These are phyloP conservation scores for Salvia splendens DNA, from an alignment of 257 asterid genomes.

Conservation along the genomic window DNA sequence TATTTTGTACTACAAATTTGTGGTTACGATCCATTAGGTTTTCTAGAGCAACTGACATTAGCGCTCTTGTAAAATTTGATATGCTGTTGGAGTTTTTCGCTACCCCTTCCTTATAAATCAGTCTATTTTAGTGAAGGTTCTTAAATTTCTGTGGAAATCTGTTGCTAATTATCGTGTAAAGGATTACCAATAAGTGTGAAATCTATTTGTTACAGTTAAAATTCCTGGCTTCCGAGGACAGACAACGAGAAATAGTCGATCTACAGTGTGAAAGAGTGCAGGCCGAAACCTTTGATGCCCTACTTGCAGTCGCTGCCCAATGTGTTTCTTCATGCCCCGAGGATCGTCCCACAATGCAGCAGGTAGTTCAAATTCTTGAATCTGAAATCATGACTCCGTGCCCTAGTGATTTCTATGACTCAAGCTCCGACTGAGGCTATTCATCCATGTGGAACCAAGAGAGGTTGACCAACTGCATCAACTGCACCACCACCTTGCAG, in stretches of 20 bases:
- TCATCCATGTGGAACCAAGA: constrained; percentile 21
- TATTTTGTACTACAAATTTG: not conserved
- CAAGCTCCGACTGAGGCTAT: constrained; percentile 61
- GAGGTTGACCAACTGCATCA: constrained; percentile 20
- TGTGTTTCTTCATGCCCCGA: constrained; percentile 82
- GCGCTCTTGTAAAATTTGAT: not conserved
- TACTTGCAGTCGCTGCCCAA: constrained; percentile 70
- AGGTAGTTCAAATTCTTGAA: constrained; percentile 86
- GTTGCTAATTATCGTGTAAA: not conserved
- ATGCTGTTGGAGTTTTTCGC: not conserved
- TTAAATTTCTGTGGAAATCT: not conserved
- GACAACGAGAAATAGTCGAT: constrained; percentile 81
- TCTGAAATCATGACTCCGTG: constrained; percentile 90
- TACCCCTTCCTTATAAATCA: not conserved
- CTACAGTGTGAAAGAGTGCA: constrained; percentile 76
- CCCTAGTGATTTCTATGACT: constrained; percentile 93
- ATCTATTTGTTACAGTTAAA: constrained; percentile 54
- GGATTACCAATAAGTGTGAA: not conserved
- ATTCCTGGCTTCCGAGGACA: constrained; percentile 65
- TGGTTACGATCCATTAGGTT: not conserved
- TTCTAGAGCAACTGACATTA: not conserved
- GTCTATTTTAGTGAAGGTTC: not conserved
- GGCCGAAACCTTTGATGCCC: constrained; percentile 70
- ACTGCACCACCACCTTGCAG: constrained; percentile 32
- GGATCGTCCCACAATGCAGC: constrained; percentile 92